phyloP scores from a whole-genome alignment of 805 yeast genomes.

The Lipomyces sp. region DNA sequence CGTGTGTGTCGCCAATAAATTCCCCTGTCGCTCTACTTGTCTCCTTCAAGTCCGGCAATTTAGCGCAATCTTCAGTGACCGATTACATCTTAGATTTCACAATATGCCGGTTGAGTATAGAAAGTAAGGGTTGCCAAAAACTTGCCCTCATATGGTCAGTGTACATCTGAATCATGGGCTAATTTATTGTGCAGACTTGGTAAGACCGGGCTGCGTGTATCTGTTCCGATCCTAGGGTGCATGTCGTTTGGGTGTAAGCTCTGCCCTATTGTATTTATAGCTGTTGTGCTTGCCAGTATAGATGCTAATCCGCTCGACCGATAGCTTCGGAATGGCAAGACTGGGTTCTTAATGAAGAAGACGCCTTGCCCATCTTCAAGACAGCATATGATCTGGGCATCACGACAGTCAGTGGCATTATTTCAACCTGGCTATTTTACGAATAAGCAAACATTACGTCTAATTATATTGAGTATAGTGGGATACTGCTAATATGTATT shows the following conservation, averaged over 20 bases:
- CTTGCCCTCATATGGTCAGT: too few species aligned
- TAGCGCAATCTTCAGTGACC: too few species aligned
- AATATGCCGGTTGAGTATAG: too few species aligned
- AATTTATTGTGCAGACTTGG: too few species aligned
- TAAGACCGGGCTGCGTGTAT: constrained; percentile 11
- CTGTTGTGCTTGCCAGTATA: neutral
- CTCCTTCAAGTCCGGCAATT: too few species aligned
- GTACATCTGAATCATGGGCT: too few species aligned
- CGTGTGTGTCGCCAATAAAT: too few species aligned
- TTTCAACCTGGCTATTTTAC: neutral
- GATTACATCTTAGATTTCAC: too few species aligned
- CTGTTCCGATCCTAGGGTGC: constrained; percentile 20
- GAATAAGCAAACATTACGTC: too few species aligned
- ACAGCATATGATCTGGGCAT: constrained; percentile 38
- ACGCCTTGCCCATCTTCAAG: constrained; percentile 5
- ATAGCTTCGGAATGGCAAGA: constrained; percentile 8
- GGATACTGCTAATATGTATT: constrained; percentile 46
- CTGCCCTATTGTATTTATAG: neutral
- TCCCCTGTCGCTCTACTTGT: too few species aligned
- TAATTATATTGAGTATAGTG: constrained; percentile 25
- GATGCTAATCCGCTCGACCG: too few species aligned
- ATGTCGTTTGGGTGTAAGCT: constrained; percentile 20
- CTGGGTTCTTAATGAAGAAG: constrained; percentile 9
- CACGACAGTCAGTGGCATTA: constrained; percentile 34
- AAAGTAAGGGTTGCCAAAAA: too few species aligned